Percentiles rank a stretch among this genome's conserved stretches.
phyloP scores from a whole-genome alignment of 2,329 filamentous ascomycete genomes.

The Teratosphaeria nubilosa region DNA sequence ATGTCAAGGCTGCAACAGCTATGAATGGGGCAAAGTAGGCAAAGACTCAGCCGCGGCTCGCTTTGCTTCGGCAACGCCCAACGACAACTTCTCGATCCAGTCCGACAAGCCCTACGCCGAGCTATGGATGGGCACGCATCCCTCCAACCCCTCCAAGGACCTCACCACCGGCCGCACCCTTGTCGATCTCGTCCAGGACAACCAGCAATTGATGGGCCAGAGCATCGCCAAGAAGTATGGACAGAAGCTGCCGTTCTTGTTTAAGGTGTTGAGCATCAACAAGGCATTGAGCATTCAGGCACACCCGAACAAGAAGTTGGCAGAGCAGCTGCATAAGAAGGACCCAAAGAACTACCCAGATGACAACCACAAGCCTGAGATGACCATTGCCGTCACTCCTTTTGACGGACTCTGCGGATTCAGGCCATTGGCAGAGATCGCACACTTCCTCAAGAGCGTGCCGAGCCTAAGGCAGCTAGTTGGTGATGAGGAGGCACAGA shows the following conservation, averaged over 20 bases:
- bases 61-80: conserved; percentile 76
- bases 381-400: conserved; percentile 94
- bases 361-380: conserved; percentile 99
- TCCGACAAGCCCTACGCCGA: conserved; percentile 90
- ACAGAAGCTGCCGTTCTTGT: conserved; percentile 81
- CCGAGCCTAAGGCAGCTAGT: conserved; percentile 40
- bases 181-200: conserved; percentile 78
- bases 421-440: conserved; percentile 74
- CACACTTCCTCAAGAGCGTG: conserved; percentile 66
- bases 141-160: conserved; percentile 89
- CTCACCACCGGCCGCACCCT: conserved; percentile 72
- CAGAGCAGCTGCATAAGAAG: conserved; percentile 72
- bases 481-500: conserved; percentile 36
- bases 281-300: conserved; percentile 97
- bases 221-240: conserved; percentile 66
- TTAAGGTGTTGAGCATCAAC: conserved; percentile 93
- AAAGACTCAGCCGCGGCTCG: conserved; percentile 77
- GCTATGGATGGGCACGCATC: conserved; percentile 99
- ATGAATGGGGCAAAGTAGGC: conserved; percentile 97
- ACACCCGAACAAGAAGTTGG: conserved; percentile 62
- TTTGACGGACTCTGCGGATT: conserved; percentile 97
- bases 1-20: conserved; percentile 79
- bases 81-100: conserved; percentile 64
- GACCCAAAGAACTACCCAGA: conserved; percentile 95
- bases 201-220: conserved; percentile 67